Evolutionary conservation across 768 basidiomycete species (phyloP).

Genomic region (Coprinopsis sp.): DNA sequence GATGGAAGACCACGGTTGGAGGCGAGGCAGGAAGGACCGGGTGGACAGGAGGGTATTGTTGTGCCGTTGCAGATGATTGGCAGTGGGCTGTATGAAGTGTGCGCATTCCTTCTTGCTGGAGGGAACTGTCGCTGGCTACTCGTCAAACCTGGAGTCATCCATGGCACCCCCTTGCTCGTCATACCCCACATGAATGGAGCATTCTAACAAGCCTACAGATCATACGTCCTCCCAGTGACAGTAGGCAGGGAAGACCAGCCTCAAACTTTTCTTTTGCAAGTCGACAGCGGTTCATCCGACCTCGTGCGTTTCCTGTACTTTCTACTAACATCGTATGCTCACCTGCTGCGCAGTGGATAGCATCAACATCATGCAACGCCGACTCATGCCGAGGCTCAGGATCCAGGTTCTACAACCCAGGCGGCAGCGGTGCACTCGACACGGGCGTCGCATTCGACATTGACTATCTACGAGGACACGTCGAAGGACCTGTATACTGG

Average conservation of each 20-base stretch:
- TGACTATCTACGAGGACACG: slow-evolving; percentile 54
- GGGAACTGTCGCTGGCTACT: too few relatives aligned
- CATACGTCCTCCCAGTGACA: slow-evolving; percentile 58
- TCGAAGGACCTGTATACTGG: slow-evolving; percentile 64
- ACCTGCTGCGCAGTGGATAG: slow-evolving; percentile 57
- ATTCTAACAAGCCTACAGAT: slow-evolving; percentile 30
- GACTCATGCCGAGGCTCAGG: slow-evolving; percentile 41
- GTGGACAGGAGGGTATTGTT: slow-evolving; percentile 52
- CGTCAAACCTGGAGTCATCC: too few relatives aligned
- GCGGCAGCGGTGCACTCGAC: slow-evolving; percentile 30
- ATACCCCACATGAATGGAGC: too few relatives aligned
- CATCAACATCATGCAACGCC: slow-evolving; percentile 61
- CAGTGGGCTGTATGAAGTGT: slow-evolving; percentile 55
- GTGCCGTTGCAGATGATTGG: slow-evolving; percentile 53
- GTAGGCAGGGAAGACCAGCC: slow-evolving; percentile 48
- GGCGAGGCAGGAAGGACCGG: slow-evolving; percentile 45
- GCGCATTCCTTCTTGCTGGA: too few relatives aligned
- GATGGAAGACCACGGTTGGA: too few relatives aligned
- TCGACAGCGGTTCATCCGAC: slow-evolving; percentile 83
- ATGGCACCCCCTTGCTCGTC: too few relatives aligned
- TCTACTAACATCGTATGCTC: neutral
- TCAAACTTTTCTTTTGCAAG: slow-evolving; percentile 49
- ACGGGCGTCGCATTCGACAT: slow-evolving; percentile 47
- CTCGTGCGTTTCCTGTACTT: slow-evolving; percentile 42
- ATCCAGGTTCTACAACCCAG: slow-evolving; percentile 53